Base-by-base conservation (phyloP, 2,329 filamentous ascomycete species). In the Curvularia lunata region DNA sequence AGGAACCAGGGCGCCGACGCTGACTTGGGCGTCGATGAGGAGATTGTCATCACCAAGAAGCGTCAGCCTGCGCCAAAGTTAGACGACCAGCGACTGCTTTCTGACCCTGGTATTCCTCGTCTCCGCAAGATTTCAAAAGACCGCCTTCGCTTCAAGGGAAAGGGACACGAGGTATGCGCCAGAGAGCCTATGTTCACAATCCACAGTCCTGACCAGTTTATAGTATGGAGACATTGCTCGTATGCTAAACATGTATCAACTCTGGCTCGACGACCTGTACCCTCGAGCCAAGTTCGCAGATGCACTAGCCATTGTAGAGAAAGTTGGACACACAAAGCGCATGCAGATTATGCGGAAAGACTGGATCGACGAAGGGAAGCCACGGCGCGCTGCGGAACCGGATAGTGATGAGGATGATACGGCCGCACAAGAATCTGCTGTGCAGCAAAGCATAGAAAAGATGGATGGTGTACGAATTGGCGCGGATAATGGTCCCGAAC, bases 241-340 rank as follows among this genome's bases (percentile, higher is more conserved):
- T 16, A 84, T 99, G 23, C 83, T 99, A 47, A 91, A 91, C 23
- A 91, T 96, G 74, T 99, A 98, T 74, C 95, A 98, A 75, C 78
- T 97, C 54, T 99, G 95, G 95, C 89, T 99, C 1, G 94, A 99
- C 77, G 92, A 97, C 71, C 82, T 99, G 12, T 99, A 93, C 71
- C 95, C 95, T 12, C 92, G 96, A 71, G 95, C 94, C 5, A 94
- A 92, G 71, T 99, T 99, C 71, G 85, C 91, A 47, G 95, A 99
- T 70, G 95, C 91, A 2, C 81, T 98, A 6, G 81, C 84, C 38
- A 97, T 98, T 81, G 91, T 98, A 2, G 95, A 99, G 76, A 97
- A 96, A 78, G 83, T 92, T 0, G 95, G 95, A 1, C 95, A 97
- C 77, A 91, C 89, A 68, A 93, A 91, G 73, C 82, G 84, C 13